These are phyloP conservation scores for Aspergillus ruber DNA, from an alignment of 2,329 filamentous ascomycete genomes.

Conservation along the genomic window DNA sequence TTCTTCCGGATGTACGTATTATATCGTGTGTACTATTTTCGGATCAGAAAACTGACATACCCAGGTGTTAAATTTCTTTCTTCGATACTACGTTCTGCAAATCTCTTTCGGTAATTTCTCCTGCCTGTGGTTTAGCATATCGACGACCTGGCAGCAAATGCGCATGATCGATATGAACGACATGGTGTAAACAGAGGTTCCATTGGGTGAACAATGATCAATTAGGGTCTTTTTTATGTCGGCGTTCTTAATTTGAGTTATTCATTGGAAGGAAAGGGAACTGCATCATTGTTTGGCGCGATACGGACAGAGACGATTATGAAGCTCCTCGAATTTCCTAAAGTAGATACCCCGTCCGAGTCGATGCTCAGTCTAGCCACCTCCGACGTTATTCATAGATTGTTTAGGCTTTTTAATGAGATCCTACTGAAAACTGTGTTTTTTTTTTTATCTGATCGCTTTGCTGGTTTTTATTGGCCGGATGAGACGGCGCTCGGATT, in stretches of 20 bases:
- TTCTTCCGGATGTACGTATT: slow-evolving; percentile 63
- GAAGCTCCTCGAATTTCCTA: slow-evolving; percentile 43
- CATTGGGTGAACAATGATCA: slow-evolving; percentile 9
- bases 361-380: slow-evolving; percentile 42
- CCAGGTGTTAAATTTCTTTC: slow-evolving; percentile 23
- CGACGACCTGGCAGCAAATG: slow-evolving; percentile 14
- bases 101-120: slow-evolving; percentile 10
- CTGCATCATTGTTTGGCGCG: slow-evolving; percentile 35
- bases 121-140: slow-evolving; percentile 9
- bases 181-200: slow-evolving; percentile 25
- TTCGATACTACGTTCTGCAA: slow-evolving; percentile 5
- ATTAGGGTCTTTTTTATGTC: slow-evolving; percentile 11
- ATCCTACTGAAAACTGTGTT: background rate
- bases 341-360: slow-evolving; percentile 43
- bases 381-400: slow-evolving; percentile 27
- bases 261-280: slow-evolving; percentile 29
- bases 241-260: slow-evolving; percentile 16
- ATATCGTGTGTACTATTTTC: background rate
- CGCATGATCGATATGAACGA: slow-evolving; percentile 17
- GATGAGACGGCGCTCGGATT: background rate
- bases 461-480: background rate
- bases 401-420: slow-evolving; percentile 6
- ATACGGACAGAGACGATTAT: slow-evolving; percentile 29
- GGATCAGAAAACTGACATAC: slow-evolving; percentile 18
- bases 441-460: background rate